Percentiles rank a stretch among this genome's conserved stretches.
Evolutionary conservation across 768 basidiomycete species (phyloP).

Genomic region (Phylloporus sp.): DNA sequence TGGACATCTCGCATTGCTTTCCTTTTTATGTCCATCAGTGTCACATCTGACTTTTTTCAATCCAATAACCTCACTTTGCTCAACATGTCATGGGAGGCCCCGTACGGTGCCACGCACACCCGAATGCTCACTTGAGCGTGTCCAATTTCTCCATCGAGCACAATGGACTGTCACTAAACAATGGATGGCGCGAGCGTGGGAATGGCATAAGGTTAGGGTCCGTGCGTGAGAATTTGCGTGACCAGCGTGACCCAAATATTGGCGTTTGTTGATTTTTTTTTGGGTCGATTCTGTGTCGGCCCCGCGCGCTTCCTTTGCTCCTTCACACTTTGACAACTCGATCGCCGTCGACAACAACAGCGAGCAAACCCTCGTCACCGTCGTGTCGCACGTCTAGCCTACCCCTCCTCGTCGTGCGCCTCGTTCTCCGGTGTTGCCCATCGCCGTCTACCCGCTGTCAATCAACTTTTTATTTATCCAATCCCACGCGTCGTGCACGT

Average conservation of each 20-base stretch:
- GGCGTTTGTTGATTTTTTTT: slow-evolving; percentile 39
- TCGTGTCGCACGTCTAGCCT: slow-evolving; percentile 34
- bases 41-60: background rate
- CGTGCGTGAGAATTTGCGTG: slow-evolving; percentile 40
- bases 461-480: slow-evolving; percentile 32
- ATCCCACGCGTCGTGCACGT: slow-evolving; percentile 48
- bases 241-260: slow-evolving; percentile 37
- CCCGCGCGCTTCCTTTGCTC: slow-evolving; percentile 43
- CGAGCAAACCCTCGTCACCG: slow-evolving; percentile 40
- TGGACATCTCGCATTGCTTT: slow-evolving; percentile 2
- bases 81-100: background rate
- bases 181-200: slow-evolving; percentile 29
- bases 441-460: slow-evolving; percentile 20
- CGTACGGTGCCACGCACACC: background rate
- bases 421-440: slow-evolving; percentile 21
- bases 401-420: slow-evolving; percentile 15
- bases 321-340: slow-evolving; percentile 42
- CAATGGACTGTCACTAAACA: slow-evolving; percentile 11
- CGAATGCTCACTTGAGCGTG: background rate
- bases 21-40: background rate
- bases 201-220: slow-evolving; percentile 40
- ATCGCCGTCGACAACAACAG: slow-evolving; percentile 48
- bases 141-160: slow-evolving; percentile 1
- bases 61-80: background rate
- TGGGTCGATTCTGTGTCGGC: slow-evolving; percentile 39